These are phyloP conservation scores for Phyllosticta capitalensis DNA, from an alignment of 2,329 filamentous ascomycete genomes.

Conservation along the genomic window DNA sequence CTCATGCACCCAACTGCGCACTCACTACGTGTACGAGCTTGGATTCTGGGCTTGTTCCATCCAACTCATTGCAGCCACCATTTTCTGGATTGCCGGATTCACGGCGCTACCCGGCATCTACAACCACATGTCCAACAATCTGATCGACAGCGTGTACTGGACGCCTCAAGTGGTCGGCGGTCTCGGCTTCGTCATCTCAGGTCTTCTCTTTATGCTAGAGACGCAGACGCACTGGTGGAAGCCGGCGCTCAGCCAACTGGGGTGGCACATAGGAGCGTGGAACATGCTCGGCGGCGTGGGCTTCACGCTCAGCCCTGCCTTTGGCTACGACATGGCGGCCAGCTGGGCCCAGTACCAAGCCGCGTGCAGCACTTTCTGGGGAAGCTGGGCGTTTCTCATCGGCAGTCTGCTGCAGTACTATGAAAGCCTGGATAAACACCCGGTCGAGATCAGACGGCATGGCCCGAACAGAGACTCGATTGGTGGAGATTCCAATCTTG, in stretches of 20 bases:
- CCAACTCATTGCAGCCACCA: conserved; percentile 49
- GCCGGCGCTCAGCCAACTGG: conserved; percentile 47
- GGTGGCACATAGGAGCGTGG: conserved; percentile 60
- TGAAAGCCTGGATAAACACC: conserved; percentile 25
- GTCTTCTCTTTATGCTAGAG: conserved; percentile 54
- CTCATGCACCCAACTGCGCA: conserved; percentile 44
- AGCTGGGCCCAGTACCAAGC: conserved; percentile 27
- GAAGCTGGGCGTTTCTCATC: conserved; percentile 26
- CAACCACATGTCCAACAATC: conserved; percentile 38
- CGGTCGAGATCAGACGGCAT: conserved; percentile 17
- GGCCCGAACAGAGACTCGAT: not conserved
- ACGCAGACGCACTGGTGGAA: conserved; percentile 55
- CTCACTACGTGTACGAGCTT: conserved; percentile 52
- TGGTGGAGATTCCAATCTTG: not conserved
- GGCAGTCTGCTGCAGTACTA: conserved; percentile 26
- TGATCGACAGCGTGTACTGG: conserved; percentile 51
- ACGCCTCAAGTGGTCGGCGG: conserved; percentile 54
- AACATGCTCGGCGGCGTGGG: conserved; percentile 55
- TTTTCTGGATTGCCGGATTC: conserved; percentile 57
- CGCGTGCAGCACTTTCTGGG: conserved; percentile 24
- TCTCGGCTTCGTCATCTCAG: conserved; percentile 50
- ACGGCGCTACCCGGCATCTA: conserved; percentile 50
- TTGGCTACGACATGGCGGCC: conserved; percentile 21
- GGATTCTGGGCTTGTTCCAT: conserved; percentile 52
- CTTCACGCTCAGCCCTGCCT: conserved; percentile 41